These are phyloP conservation scores for Melaleuca alternifolia DNA, from an alignment of 345 rosid genomes.

Conservation along the genomic window DNA sequence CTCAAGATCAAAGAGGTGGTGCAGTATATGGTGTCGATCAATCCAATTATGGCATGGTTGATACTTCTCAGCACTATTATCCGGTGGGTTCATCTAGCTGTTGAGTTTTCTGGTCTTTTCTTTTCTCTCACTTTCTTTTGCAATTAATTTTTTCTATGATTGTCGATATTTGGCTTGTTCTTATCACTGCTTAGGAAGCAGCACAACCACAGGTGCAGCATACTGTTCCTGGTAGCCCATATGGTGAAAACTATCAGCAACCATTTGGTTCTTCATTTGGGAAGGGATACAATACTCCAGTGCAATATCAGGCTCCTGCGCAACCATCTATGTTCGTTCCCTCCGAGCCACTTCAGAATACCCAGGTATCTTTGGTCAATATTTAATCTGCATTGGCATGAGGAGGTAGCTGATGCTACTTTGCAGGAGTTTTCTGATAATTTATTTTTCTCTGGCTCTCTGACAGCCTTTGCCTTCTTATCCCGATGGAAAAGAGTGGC, in stretches of 20 bases:
- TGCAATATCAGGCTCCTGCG: slow-evolving; percentile 5
- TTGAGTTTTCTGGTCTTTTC: not conserved
- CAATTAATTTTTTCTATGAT: not conserved
- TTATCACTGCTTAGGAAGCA: slow-evolving; percentile 18
- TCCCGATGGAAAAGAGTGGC: not conserved
- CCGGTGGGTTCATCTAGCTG: slow-evolving; percentile 17
- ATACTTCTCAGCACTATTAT: slow-evolving; percentile 34
- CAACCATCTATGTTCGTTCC: slow-evolving; percentile 63
- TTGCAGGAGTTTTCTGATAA: not conserved
- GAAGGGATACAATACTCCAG: slow-evolving; percentile 35
- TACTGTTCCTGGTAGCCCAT: slow-evolving; percentile 35
- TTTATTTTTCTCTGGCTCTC: not conserved
- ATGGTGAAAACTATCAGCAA: slow-evolving; percentile 56
- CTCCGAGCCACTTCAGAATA: slow-evolving; percentile 44
- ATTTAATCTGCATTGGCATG: not conserved
- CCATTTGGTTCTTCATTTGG: slow-evolving; percentile 20
- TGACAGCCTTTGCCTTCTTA: not conserved
- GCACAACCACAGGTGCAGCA: slow-evolving; percentile 32
- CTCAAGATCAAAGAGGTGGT: slow-evolving; percentile 26
- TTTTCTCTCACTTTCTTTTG: not conserved
- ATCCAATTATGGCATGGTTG: slow-evolving; percentile 13
- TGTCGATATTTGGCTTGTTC: not conserved
- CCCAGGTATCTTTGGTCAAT: slow-evolving; percentile 38
- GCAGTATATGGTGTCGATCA: slow-evolving; percentile 15
- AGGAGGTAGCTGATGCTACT: not conserved